phyloP scores from a whole-genome alignment of 305 asterid genomes.

The Plantago lanceolata region DNA sequence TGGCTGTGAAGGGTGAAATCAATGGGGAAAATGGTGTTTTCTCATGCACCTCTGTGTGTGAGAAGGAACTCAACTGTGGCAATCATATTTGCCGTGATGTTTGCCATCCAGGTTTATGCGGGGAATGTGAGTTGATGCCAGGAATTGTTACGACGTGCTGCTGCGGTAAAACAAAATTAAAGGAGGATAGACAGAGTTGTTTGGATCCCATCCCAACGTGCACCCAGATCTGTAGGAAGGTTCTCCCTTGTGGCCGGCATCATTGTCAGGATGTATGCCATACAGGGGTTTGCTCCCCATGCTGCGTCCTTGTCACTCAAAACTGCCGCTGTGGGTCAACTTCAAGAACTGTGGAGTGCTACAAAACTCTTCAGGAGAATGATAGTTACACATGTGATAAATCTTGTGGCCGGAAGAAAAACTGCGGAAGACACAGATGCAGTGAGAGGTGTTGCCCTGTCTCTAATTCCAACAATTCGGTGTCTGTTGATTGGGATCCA shows the following conservation, averaged over 20 bases:
- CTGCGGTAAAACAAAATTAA: slow-evolving; percentile 75
- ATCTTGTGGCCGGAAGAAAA: slow-evolving; percentile 85
- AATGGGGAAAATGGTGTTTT: slow-evolving; percentile 65
- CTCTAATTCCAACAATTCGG: slow-evolving; percentile 42
- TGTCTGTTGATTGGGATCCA: slow-evolving; percentile 56
- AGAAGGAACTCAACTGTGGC: slow-evolving; percentile 58
- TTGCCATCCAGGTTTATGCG: slow-evolving; percentile 94
- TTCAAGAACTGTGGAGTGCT: slow-evolving; percentile 82
- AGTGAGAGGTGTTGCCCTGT: slow-evolving; percentile 89
- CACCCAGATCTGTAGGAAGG: slow-evolving; percentile 59
- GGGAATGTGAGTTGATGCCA: slow-evolving; percentile 74
- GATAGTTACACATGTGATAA: slow-evolving; percentile 68
- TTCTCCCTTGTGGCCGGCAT: slow-evolving; percentile 71
- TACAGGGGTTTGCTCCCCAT: slow-evolving; percentile 72
- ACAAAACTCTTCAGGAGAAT: slow-evolving; percentile 43
- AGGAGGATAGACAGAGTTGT: slow-evolving; percentile 58
- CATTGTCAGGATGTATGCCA: slow-evolving; percentile 64
- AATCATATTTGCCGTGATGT: slow-evolving; percentile 63
- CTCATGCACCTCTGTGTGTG: slow-evolving; percentile 67
- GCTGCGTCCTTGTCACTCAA: slow-evolving; percentile 61
- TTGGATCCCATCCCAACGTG: slow-evolving; percentile 85
- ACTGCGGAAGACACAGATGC: slow-evolving; percentile 92
- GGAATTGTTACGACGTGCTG: slow-evolving; percentile 62
- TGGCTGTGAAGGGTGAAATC: slow-evolving; percentile 72
- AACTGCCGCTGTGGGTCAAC: slow-evolving; percentile 86